Base-by-base conservation (phyloP, 352 stramenopile species). In the Phytopythium litorale region DNA sequence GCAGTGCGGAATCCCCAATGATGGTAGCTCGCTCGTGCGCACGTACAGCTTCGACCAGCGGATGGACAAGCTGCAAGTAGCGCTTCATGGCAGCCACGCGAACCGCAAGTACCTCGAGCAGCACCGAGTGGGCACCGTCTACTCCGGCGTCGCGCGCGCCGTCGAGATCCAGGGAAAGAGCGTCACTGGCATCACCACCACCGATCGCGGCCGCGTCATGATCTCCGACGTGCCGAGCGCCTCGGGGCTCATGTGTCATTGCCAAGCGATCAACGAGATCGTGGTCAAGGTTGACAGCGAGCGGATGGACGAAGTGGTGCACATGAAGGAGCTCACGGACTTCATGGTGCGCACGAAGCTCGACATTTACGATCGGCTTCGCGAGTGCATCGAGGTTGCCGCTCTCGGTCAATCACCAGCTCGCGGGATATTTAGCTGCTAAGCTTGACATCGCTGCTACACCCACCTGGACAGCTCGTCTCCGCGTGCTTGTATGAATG, bases 71-170 rank as follows among this genome's bases (percentile, higher is more conserved):
- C 8, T 25, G 15, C 16, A 54, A 16, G 49, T 61, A 11, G n/a
- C 28, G 7, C 30, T 55, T 9, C 45, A 51, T 21, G 56, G 56
- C 6, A 25, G 33, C 42, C 32, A 48, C 28, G 45, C 56, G 37
- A 51, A 21, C 8, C 56, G 56, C 56, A 61, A 37, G n/a, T 61
- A 46, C 56, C n/a, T 61, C 21, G 56, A 61, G 28, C 11, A 43
- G 18, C 13, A 61, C 8, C 56, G 56, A 2, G 9, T 23, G 2
- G 43, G 21, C 4, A 40, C 38, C 15, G 43, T 61, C n/a, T 61
- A 53, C 42, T 53, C 56, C 38, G 56, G 56, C 4, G 28, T 53
- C 25, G 32, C 45, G n/a, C 45, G 46, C 38, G 18, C 19, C 11
- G 25, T 52, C 1, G 16, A 61, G 13, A 50, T 37, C 45, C 23